Percentiles rank a stretch among this genome's conserved stretches.
These are phyloP conservation scores for Penicillium subrubescens DNA, from an alignment of 495 filamentous ascomycete genomes.

Conservation along the genomic window DNA sequence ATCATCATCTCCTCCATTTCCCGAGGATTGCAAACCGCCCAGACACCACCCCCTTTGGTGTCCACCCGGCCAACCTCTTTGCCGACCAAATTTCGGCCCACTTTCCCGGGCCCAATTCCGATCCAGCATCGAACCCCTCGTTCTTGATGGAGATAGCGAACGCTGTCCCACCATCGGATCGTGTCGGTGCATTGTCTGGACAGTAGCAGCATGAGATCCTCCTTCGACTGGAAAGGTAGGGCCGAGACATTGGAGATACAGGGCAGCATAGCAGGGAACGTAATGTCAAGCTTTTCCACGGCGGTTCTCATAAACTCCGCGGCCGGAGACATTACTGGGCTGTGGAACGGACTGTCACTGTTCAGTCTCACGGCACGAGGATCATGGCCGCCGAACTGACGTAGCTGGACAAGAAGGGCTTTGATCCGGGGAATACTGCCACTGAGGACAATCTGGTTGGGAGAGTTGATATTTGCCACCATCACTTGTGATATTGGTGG, in stretches of 20 bases:
- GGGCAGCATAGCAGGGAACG: slow-evolving; percentile 72
- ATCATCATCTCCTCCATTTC: slow-evolving; percentile 77
- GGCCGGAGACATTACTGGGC: slow-evolving; percentile 87
- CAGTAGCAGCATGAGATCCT: slow-evolving; percentile 73
- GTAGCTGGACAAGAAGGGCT: slow-evolving; percentile 81
- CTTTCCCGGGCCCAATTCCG: slow-evolving; percentile 92
- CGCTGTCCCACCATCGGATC: slow-evolving; percentile 90
- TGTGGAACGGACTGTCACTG: slow-evolving; percentile 91
- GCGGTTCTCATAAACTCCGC: slow-evolving; percentile 68
- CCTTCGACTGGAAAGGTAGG: slow-evolving; percentile 69
- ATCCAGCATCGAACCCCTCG: slow-evolving; percentile 84
- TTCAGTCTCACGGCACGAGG: slow-evolving; percentile 85
- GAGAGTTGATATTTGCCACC: slow-evolving; percentile 93
- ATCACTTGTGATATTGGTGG: slow-evolving; percentile 82
- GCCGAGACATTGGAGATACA: slow-evolving; percentile 87
- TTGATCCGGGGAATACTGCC: slow-evolving; percentile 85
- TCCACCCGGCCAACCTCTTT: slow-evolving; percentile 89
- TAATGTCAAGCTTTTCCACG: slow-evolving; percentile 60
- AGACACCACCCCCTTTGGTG: slow-evolving; percentile 86
- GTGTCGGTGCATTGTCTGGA: slow-evolving; percentile 83
- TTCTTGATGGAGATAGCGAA: slow-evolving; percentile 86
- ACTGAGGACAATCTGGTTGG: slow-evolving; percentile 93
- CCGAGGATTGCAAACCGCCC: slow-evolving; percentile 82
- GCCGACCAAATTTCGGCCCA: slow-evolving; percentile 89
- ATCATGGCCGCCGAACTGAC: slow-evolving; percentile 92